Conservation (phyloP, 805 yeast genomes). For the Zygosaccharomyces gambellarensis region DNA sequence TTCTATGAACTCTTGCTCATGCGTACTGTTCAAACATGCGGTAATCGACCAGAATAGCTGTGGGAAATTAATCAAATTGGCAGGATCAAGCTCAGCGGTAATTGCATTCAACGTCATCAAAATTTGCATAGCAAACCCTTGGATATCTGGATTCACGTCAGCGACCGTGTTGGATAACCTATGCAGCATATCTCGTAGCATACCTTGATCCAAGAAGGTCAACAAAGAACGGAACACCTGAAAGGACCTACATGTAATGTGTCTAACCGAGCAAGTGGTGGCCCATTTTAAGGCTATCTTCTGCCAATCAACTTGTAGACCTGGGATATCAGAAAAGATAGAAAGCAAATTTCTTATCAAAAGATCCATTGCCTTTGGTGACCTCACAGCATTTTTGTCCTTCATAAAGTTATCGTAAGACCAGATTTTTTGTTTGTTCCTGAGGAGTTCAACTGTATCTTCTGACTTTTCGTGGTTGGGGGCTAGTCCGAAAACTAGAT, state of each 20-base stretch:
- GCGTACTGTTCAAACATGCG: conserved; percentile 84
- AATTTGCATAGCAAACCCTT: conserved; percentile 95
- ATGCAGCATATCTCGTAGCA: conserved; percentile 91
- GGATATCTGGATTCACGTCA: conserved; percentile 84
- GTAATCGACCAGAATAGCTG: conserved; percentile 94
- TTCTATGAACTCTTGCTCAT: conserved; percentile 90
- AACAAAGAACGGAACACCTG: conserved; percentile 83
- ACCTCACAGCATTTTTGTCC: conserved; percentile 72
- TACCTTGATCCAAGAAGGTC: conserved; percentile 74
- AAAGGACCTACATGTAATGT: conserved; percentile 93
- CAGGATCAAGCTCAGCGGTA: conserved; percentile 77
- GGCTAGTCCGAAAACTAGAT: conserved; percentile 60
- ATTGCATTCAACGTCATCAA: conserved; percentile 92
- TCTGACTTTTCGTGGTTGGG: conserved; percentile 49
- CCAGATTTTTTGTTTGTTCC: conserved; percentile 61
- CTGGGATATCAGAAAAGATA: conserved; percentile 48
- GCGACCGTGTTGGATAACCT: conserved; percentile 89
- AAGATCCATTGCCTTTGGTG: conserved; percentile 80
- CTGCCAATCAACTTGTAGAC: conserved; percentile 79
- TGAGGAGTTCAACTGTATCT: conserved; percentile 52
- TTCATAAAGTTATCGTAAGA: conserved; percentile 77
- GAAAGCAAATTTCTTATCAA: conserved; percentile 60
- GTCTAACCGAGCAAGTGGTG: conserved; percentile 94
- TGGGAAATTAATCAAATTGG: conserved; percentile 78
- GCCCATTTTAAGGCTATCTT: conserved; percentile 85